Evolutionary conservation across 2,329 filamentous ascomycete species (phyloP), one percentile per base, ranked within the genome.

Genomic region (Fusarium drepaniforme): DNA sequence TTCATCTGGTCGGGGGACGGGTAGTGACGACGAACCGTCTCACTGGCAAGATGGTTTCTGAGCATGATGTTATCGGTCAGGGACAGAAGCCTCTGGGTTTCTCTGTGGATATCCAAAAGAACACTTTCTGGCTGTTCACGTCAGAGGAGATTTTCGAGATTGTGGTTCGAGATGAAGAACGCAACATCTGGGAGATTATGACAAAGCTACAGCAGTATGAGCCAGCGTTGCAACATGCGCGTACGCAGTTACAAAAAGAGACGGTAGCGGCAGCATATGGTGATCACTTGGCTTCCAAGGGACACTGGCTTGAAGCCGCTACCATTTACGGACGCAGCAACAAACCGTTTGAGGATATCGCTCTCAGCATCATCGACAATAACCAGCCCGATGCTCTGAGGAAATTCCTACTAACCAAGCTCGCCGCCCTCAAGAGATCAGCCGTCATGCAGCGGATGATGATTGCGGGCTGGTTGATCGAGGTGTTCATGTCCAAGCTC

Each of bases 51-150:
- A 88, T 96, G 58, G 93, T 98, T 2, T 97, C 97, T 77, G 94
- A 98, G 81, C 95, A 98, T 83, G 88, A 92, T 25, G 93, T 99
- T 6, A 87, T 98, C 16, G 93, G 96, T 66, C 89, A 91, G 6
- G 94, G 93, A 1, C 94, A 98, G 78, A 92, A 89, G 78, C 91
- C 93, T 6, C 86, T 99, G n/a, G 95, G 94, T 0, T 89, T 99
- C 21, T 93, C 95, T 61, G 92, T 96, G 11, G 97, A 99, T 82
- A 90, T 93, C 71, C 96, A 97, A 82, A 98, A 98, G 86, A 97
- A 96, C 80, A 99, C 97, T 0, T 98, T 96, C 81, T 99, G 97
- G 97, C 89, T 99, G 3, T 97, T 98, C 80, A 98, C 96, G 0
- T 90, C 91, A 0, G 90, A 94, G 67, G 95, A 97, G 79, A 98